Conservation (phyloP, 2,329 filamentous ascomycete genomes). For the Herpotrichia juniperi region DNA sequence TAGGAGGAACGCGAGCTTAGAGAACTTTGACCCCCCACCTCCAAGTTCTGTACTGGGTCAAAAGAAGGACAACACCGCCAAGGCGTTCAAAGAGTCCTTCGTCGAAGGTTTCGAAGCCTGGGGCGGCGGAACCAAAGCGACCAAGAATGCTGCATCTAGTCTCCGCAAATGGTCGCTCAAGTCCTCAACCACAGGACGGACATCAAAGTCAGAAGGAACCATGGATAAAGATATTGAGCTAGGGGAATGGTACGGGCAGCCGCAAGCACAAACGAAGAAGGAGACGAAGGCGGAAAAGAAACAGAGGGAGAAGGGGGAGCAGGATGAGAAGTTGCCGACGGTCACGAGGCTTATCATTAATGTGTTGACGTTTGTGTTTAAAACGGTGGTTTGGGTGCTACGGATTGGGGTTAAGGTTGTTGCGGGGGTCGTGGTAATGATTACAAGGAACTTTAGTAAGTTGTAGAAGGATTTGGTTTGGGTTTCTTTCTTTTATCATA, state of each 20-base stretch:
- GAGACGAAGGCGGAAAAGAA: slow-evolving; percentile 25
- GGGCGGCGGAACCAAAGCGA: slow-evolving; percentile 26
- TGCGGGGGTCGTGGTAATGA: slow-evolving; percentile 46
- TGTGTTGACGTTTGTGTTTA: slow-evolving; percentile 50
- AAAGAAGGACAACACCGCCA: slow-evolving; percentile 30
- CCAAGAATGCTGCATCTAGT: slow-evolving; percentile 22
- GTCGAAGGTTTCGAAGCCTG: slow-evolving; percentile 39
- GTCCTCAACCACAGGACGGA: slow-evolving; percentile 21
- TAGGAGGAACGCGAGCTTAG: slow-evolving; percentile 19
- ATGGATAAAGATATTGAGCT: slow-evolving; percentile 47
- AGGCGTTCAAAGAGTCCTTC: slow-evolving; percentile 38
- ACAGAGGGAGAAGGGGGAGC: slow-evolving; percentile 32
- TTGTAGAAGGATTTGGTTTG: slow-evolving; percentile 19
- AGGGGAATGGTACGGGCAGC: slow-evolving; percentile 45
- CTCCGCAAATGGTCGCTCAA: slow-evolving; percentile 33
- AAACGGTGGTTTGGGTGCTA: slow-evolving; percentile 50
- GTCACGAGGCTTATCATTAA: slow-evolving; percentile 47
- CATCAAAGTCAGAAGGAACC: slow-evolving; percentile 13
- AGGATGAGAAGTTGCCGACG: slow-evolving; percentile 45
- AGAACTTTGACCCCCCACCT: slow-evolving; percentile 41
- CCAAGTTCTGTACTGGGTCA: slow-evolving; percentile 27
- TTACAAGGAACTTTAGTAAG: slow-evolving; percentile 43
- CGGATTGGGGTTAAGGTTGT: slow-evolving; percentile 50
- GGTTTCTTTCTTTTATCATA: not conserved
- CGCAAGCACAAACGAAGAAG: slow-evolving; percentile 15